Conservation (phyloP, 495 filamentous ascomycete genomes). For the Staphylotrichum longicolle region DNA sequence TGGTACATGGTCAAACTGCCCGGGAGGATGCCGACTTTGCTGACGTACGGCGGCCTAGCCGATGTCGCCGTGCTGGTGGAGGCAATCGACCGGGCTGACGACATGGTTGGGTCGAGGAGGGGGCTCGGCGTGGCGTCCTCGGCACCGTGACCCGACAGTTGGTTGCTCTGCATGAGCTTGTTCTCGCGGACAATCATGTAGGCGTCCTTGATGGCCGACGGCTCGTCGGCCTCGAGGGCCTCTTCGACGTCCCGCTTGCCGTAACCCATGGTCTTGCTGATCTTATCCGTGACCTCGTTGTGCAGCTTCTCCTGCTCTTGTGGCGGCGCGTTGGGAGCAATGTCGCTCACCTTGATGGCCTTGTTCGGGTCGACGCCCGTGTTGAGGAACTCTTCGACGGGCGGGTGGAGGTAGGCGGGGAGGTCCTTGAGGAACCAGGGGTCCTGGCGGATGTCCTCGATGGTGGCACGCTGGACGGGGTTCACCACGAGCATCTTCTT, state of each 20-base stretch:
- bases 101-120: conserved; percentile 37
- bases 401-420: conserved; percentile 78
- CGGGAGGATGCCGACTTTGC: conserved; percentile 84
- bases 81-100: conserved; percentile 44
- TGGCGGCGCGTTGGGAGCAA: conserved; percentile 72
- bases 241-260: conserved; percentile 92
- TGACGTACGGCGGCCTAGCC: conserved; percentile 56
- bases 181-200: conserved; percentile 98
- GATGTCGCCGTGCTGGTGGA: conserved; percentile 47
- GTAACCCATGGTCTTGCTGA: conserved; percentile 97
- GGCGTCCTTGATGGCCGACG: conserved; percentile 96
- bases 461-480: conserved; percentile 87
- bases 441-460: conserved; percentile 89
- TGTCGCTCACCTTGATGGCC: conserved; percentile 74
- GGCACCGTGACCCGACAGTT: conserved; percentile 20
- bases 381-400: conserved; percentile 89
- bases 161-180: conserved; percentile 92
- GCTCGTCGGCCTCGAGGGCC: conserved; percentile 84
- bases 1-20: conserved; percentile 89
- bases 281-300: conserved; percentile 85
- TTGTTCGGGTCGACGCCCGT: conserved; percentile 90
- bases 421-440: conserved; percentile 91
- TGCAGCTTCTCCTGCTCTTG: conserved; percentile 86
- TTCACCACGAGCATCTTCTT: conserved; percentile 93
- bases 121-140: conserved; percentile 34